phyloP scores from a whole-genome alignment of 1,284 basidiomycete genomes.

The Malassezia obtusa region DNA sequence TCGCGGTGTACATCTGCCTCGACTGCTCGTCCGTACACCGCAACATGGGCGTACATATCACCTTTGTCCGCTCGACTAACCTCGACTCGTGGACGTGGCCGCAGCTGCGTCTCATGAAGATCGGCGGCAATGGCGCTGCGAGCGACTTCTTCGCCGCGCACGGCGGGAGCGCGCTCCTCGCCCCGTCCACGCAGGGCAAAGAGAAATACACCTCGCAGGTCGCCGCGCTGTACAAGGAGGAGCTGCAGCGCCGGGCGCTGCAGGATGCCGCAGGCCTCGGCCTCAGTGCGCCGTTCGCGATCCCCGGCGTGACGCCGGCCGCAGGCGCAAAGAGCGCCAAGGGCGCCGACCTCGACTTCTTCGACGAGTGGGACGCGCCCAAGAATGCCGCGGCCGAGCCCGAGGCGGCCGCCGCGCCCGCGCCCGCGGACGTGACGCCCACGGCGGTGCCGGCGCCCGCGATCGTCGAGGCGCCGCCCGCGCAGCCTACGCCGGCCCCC shows the following conservation, averaged over 20 bases:
- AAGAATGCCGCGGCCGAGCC: too few species aligned
- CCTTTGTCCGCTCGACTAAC: constrained; percentile 95
- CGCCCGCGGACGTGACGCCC: background rate
- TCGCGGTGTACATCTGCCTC: constrained; percentile 92
- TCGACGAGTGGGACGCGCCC: constrained; percentile 91
- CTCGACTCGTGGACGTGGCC: constrained; percentile 86
- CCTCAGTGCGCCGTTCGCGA: constrained; percentile 34
- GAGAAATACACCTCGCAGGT: constrained; percentile 77
- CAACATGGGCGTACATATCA: constrained; percentile 96
- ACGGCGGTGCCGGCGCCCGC: constrained; percentile 31
- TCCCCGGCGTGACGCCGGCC: constrained; percentile 50
- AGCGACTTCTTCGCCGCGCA: constrained; percentile 82
- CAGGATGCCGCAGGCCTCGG: constrained; percentile 57
- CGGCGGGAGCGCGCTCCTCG: constrained; percentile 64
- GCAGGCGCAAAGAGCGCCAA: constrained; percentile 43
- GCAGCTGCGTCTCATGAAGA: constrained; percentile 91
- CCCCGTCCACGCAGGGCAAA: constrained; percentile 64
- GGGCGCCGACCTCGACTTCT: constrained; percentile 75
- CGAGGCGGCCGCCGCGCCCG: constrained; percentile 1
- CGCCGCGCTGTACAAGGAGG: constrained; percentile 83
- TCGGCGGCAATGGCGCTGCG: constrained; percentile 83
- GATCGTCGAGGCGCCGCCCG: constrained; percentile 13
- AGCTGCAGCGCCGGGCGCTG: constrained; percentile 69
- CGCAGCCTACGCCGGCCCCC: constrained; percentile 20
- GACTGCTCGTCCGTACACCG: constrained; percentile 92